Evolutionary conservation across 2,329 filamentous ascomycete genomes (phyloP).

Genomic region (Graphilbum fragrans): DNA sequence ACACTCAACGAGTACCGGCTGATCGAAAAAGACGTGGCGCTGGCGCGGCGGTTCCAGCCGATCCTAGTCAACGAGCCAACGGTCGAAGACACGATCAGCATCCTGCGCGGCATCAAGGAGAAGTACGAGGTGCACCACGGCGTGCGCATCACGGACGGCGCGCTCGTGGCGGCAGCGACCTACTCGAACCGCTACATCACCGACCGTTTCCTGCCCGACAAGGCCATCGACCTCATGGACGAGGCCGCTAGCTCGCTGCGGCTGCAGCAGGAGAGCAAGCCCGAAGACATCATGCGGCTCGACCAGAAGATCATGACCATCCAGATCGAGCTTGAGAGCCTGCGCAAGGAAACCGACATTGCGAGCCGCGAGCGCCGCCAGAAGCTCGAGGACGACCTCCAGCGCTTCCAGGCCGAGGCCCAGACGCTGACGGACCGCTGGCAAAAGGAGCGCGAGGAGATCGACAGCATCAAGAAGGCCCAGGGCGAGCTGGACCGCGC

Average conservation of each 20-base stretch:
- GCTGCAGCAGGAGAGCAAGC: constrained; percentile 92
- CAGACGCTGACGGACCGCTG: constrained; percentile 67
- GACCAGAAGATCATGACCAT: constrained; percentile 96
- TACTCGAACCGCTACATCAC: constrained; percentile 95
- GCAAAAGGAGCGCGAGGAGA: constrained; percentile 80
- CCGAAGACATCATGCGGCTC: constrained; percentile 82
- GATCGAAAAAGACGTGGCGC: constrained; percentile 91
- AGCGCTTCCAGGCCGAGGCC: constrained; percentile 65
- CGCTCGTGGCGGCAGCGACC: constrained; percentile 80
- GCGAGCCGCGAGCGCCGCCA: constrained; percentile 78
- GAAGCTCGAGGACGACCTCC: constrained; percentile 68
- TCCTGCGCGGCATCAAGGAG: constrained; percentile 91
- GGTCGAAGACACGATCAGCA: constrained; percentile 88
- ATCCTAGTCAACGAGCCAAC: constrained; percentile 87
- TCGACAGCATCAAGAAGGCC: constrained; percentile 74
- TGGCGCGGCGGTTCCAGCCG: constrained; percentile 87
- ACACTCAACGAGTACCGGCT: constrained; percentile 83
- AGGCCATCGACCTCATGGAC: constrained; percentile 93
- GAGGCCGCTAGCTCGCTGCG: constrained; percentile 86
- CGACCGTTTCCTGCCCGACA: constrained; percentile 89
- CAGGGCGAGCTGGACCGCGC: constrained; percentile 85
- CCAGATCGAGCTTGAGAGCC: constrained; percentile 88
- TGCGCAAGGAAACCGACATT: constrained; percentile 88
- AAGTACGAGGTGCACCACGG: constrained; percentile 96
- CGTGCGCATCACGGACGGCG: constrained; percentile 85